Evolutionary conservation across 1,139 yeast species (phyloP).

Genomic region (Candida dubliniensis): DNA sequence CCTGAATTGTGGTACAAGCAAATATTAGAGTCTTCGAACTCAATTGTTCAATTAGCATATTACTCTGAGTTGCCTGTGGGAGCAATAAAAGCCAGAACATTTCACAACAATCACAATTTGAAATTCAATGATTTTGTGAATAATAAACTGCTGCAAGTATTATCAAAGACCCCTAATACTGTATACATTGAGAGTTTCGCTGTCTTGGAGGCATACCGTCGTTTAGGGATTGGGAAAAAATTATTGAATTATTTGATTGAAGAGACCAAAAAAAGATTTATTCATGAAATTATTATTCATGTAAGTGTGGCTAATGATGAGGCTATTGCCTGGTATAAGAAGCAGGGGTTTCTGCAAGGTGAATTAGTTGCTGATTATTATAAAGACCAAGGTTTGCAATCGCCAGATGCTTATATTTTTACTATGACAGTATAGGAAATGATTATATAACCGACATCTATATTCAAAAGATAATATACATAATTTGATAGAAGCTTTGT

Average conservation of each 20-base stretch:
- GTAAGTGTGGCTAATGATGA: conserved; percentile 50
- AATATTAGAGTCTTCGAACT: conserved; percentile 31
- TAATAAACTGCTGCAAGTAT: conserved; percentile 21
- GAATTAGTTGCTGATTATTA: conserved; percentile 51
- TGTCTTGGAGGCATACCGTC: conserved; percentile 61
- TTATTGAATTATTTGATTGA: conserved; percentile 56
- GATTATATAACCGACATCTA: background rate
- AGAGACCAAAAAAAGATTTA: conserved; percentile 50
- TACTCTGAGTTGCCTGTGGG: conserved; percentile 74
- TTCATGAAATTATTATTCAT: conserved; percentile 61
- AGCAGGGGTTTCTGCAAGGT: conserved; percentile 52
- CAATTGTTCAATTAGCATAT: conserved; percentile 47
- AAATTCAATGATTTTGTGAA: conserved; percentile 24
- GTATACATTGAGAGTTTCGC: conserved; percentile 68
- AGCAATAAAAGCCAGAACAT: conserved; percentile 54
- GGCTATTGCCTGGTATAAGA: conserved; percentile 56
- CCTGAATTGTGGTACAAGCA: conserved; percentile 47
- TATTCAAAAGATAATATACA: conserved; percentile 4
- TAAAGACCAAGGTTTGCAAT: conserved; percentile 43
- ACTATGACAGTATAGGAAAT: conserved; percentile 26
- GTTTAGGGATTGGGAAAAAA: conserved; percentile 60
- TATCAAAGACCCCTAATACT: conserved; percentile 44
- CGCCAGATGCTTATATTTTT: conserved; percentile 48
- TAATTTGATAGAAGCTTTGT: too few species aligned
- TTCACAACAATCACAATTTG: conserved; percentile 29